Evolutionary conservation across 176 grass and related monocot genomes (phyloP), one percentile per base, ranked within the genome.

Genomic region (Guadua angustifolia): DNA sequence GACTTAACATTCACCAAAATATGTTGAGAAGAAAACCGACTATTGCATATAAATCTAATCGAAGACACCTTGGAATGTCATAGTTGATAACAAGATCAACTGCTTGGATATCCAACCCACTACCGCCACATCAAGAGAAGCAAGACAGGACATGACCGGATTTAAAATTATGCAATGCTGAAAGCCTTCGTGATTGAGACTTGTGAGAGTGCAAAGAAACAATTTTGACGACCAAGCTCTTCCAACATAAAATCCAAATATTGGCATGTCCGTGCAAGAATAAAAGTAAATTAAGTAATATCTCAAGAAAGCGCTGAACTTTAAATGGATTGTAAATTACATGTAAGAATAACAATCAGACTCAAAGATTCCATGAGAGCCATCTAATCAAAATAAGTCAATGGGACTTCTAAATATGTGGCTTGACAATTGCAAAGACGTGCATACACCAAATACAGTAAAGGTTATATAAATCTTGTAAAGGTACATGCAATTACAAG

Each of bases 81-180:
- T 98, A 98, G 71, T 98, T 98, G 82, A 98, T 95, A 50, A 98
- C 95, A 79, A 95, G 92, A 93, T 98, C 95, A 82, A 98, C 95
- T 45, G 88, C 92, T 75, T 86, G 92, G 85, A 98, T 98, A 88
- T 98, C 95, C 87, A 98, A 92, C 25, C 95, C 95, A 73, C 95
- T 87, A 43, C 91, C 95, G 87, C 95, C 21, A 98, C 89, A 74
- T 98, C 92, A 73, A 89, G 93, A 50, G 95, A 62, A 98, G 61
- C 75, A 98, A 86, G 46, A 93, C 67, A 39, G 85, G 49, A 86
- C 75, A 55, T 86, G 89, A 81, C 79, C 87, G 21, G 92, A 98
- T 86, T 95, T 98, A 82, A 98, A 98, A 53, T 83, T 83, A 69
- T 81, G 82, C 71, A 98, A 82, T 22, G 92, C 85, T 52, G 71